Evolutionary conservation across 108 stramenopile species (phyloP).

Genomic region (Nitzschia palea): DNA sequence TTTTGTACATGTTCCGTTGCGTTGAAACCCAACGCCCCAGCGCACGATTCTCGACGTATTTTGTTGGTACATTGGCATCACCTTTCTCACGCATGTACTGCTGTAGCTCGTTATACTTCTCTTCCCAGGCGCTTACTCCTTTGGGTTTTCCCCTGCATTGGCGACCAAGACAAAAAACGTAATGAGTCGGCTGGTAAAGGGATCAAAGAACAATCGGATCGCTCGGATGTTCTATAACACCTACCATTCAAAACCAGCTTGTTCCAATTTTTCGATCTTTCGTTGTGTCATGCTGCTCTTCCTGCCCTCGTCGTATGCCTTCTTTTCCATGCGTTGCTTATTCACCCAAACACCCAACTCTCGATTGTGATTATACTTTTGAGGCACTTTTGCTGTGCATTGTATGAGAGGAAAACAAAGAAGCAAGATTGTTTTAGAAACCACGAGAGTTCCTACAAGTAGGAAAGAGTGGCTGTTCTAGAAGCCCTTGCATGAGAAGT

Average conservation of each 20-base stretch:
- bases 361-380: constrained; percentile 43
- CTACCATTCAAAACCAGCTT: constrained; percentile 60
- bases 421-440: neutral
- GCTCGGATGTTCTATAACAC: no score
- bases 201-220: neutral
- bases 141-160: constrained; percentile 41
- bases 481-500: neutral
- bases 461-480: neutral
- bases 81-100: constrained; percentile 43
- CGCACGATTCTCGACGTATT: constrained; percentile 45
- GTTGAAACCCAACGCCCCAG: constrained; percentile 61
- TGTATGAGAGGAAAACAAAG: neutral
- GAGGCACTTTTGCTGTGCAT: constrained; percentile 47
- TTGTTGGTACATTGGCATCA: constrained; percentile 55
- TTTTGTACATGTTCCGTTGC: constrained; percentile 47
- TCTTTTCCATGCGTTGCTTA: constrained; percentile 69
- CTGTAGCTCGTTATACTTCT: constrained; percentile 41
- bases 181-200: no score
- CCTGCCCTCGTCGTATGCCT: constrained; percentile 33
- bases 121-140: constrained; percentile 56
- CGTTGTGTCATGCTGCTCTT: constrained; percentile 44
- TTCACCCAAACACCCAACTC: constrained; percentile 60
- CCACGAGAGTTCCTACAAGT: neutral
- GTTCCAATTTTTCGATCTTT: constrained; percentile 36
- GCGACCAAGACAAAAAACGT: neutral